Base-by-base conservation (phyloP, 441 rosid species). In the Gossypium gossypioides region DNA sequence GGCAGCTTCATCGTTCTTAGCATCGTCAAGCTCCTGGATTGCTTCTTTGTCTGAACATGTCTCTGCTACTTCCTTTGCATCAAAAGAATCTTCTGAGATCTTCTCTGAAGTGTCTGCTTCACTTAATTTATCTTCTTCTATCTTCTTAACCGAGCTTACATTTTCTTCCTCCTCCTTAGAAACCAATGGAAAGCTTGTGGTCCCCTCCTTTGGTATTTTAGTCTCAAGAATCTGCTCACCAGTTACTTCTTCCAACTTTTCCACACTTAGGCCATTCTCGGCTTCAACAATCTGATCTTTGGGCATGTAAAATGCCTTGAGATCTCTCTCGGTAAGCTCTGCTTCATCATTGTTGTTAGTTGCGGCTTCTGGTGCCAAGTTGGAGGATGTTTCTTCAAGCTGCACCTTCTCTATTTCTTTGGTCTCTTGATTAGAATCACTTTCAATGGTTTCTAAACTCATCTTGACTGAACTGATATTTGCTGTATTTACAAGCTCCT, bases 161-260 rank as follows among this genome's bases (percentile, higher is more conserved):
- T 72, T 51, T 61, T 32, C 64, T 15, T 15, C 67, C 42, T 44
- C 24, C 68, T 61, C 73, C 42, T 75, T 63, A 50, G 32, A 64
- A 63, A 61, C n/a, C 55, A 27, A n/a, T 42, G 27, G 51, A 7
- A 66, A 50, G 73, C 61, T 64, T 52, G 78, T 44, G 19, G 72
- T 63, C 62, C 65, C 48, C 63, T 62, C 73, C 15, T 16, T 72
- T 19, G 46, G 3, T 82, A 74, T 64, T 44, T 80, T 80, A 65
- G 58, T 72, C 25, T 22, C 32, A 4, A 10, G 61, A 56, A 29
- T 56, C 15, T 56, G 32, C 61, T 56, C 6, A 22, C 15, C 32
- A 56, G 32, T 56, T 22, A 22, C 69, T 37, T 76, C 71, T 5
- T 63, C 62, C 62, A 64, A 64, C 68, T 74, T 62, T 73, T 76